A percentile compares a stretch with the other conserved stretches of the same genome.
phyloP scores from a whole-genome alignment of 1,284 basidiomycete species.

The Boletellus deceptivus region DNA sequence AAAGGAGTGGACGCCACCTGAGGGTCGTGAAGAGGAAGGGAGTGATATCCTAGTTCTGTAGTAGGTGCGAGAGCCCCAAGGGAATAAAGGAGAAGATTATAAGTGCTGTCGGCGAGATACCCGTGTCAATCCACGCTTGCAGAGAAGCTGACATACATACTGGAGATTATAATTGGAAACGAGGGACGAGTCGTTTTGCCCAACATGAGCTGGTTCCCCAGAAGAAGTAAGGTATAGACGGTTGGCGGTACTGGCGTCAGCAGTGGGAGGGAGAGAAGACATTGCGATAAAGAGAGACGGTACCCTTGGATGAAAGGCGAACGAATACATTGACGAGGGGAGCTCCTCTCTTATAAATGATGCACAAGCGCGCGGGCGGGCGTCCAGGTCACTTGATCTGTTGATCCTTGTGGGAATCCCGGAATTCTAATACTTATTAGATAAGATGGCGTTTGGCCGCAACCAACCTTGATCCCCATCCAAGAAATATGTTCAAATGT shows the following conservation, averaged over 20 bases:
- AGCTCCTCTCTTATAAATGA: neutral
- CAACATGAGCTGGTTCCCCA: neutral
- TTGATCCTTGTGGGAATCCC: too few species aligned
- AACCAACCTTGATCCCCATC: too few species aligned
- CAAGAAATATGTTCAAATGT: too few species aligned
- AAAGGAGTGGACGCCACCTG: neutral
- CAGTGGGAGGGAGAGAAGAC: neutral
- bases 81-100: too few species aligned
- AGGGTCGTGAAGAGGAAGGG: neutral
- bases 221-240: neutral
- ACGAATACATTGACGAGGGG: neutral
- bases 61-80: neutral
- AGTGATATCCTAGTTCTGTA: neutral
- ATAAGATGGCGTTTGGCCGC: too few species aligned
- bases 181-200: neutral
- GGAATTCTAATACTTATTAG: too few species aligned
- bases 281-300: neutral
- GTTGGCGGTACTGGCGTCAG: neutral
- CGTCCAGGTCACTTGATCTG: too few species aligned
- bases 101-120: neutral
- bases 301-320: neutral
- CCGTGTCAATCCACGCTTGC: neutral
- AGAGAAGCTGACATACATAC: constrained; percentile 8
- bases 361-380: too few species aligned
- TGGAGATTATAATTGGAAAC: neutral